Evolutionary conservation across 2,329 filamentous ascomycete genomes (phyloP), one percentile per base, ranked within the genome.

Genomic region (Tolypocladium ophioglossoides): DNA sequence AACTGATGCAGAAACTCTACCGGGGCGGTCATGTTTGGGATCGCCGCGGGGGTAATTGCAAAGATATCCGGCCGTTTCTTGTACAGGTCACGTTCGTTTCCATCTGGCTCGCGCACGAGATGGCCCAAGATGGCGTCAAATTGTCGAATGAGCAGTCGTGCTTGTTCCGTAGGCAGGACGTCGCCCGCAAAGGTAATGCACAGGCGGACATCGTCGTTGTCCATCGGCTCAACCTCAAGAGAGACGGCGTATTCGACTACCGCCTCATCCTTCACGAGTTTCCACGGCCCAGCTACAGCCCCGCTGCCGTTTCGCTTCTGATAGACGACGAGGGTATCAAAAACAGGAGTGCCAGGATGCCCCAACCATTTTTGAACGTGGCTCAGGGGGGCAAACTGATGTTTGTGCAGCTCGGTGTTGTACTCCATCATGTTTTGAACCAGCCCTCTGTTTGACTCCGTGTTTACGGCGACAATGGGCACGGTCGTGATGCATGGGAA

Each of bases 401-500:
- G 75, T 55, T 83, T 83, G 50, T 86, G 79, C 1, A 91, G 70
- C 5, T 74, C 70, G 0, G 79, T 76, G 62, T 87, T 91, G 50
- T 80, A 80, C 0, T 73, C 68, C 74, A 91, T 84, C 69, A 91
- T 85, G 16, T 74, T 70, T 6, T 76, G 61, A 4, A 95, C 65
- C 10, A 91, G 68, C 1, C 79, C 72, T 1, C 62, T 59, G 55
- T 87, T 86, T 0, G 76, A 79, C 0, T 74, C 64, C 1, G 66
- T 64, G 20, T 86, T 76, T 24, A 74, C 67, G n/a, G 81, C 80
- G 12, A 85, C 67, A 1, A 94, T 77, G 0, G 92, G 92, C 2
- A 96, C 68, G 0, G 91, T 96, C 0, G 86, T 85, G 54, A 96
- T 82, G 64, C 87, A 92, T 0, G 92, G 91, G 52, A 96, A 88